Base-by-base conservation (phyloP, 306 rosid species). In the Castanopsis chinensis region DNA sequence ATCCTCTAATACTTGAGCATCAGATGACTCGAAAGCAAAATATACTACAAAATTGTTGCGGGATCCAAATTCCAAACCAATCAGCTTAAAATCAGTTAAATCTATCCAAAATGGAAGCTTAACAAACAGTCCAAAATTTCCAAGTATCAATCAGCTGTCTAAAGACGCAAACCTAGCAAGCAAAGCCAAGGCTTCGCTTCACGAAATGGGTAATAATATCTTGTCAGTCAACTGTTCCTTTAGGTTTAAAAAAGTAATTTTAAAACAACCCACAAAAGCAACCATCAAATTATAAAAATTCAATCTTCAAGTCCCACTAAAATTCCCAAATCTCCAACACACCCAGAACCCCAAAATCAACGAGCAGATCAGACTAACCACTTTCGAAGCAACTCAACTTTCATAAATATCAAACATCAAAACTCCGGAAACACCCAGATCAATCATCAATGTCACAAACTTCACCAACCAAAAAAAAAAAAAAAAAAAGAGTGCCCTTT, bases 171-270 rank as follows among this genome's bases (percentile, higher is more conserved):
- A 71, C 23, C 58, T 51, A 25, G 20, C 21, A 61, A 64, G 55
- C 70, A 68, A 54, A 51, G 30, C 19, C 33, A 69, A 18, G 27
- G 78, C 82, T 72, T 72, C 56, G 78, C 82, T 79, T 72, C 65
- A 79, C 14, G 33, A 75, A 5, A 72, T 51, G 56, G 53, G 57
- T 55, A 37, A 78, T 35, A 60, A 28, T 7, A 75, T 30, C n/a
- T 69, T 64, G 9, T 67, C 61, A 3, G 63, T 4, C 52, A 60
- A 23, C 55, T 72, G 53, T n/a, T 51, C 71, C 72, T 67, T 3
- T 28, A 67, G 72, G 7, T 67, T 9, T 67, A 25, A 64, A 35
- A 13, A 23, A 30, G 25, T 13, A 59, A 14, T 25, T 25, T 25
- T 25, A 23, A 11, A 4, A 25, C 8, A 27, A 59, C 4, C 32